These are phyloP conservation scores for Paraglomus occultum DNA, from an alignment of 192 early-diverging fungal genomes.

Conservation along the genomic window DNA sequence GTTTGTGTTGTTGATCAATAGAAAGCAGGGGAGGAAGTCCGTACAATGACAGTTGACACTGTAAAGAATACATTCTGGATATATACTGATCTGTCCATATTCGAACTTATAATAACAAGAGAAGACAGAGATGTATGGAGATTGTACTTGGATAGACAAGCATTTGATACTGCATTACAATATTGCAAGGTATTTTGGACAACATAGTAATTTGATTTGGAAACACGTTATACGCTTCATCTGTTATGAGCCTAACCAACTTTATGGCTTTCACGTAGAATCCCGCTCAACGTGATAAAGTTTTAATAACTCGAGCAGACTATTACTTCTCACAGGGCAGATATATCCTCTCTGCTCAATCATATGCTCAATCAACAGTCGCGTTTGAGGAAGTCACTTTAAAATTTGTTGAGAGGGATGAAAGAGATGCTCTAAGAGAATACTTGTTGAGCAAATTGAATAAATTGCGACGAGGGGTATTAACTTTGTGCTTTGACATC, in stretches of 20 bases:
- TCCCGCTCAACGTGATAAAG: slow-evolving; percentile 70
- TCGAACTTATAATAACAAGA: slow-evolving; percentile 86
- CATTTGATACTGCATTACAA: slow-evolving; percentile 79
- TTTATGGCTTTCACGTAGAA: slow-evolving; percentile 37
- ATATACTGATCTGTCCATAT: slow-evolving; percentile 77
- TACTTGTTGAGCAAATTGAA: slow-evolving; percentile 78
- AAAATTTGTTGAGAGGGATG: slow-evolving; percentile 73
- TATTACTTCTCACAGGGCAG: slow-evolving; percentile 73
- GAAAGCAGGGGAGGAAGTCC: slow-evolving; percentile 59
- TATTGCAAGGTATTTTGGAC: slow-evolving; percentile 65
- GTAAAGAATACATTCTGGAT: slow-evolving; percentile 90
- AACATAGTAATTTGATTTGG: not conserved
- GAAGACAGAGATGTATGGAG: slow-evolving; percentile 97
- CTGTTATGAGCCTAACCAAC: not conserved
- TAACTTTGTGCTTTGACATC: not conserved
- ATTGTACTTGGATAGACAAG: slow-evolving; percentile 76
- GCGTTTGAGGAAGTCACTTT: slow-evolving; percentile 92
- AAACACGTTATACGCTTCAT: not conserved
- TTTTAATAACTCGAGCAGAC: slow-evolving; percentile 85
- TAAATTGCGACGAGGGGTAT: slow-evolving; percentile 62
- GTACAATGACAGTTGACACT: slow-evolving; percentile 71
- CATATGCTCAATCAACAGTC: slow-evolving; percentile 78
- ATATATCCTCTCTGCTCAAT: slow-evolving; percentile 76
- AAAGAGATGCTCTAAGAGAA: slow-evolving; percentile 70
- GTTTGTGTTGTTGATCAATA: slow-evolving; percentile 19